phyloP scores from a whole-genome alignment of 768 basidiomycete genomes.

The Boletus patriciae region DNA sequence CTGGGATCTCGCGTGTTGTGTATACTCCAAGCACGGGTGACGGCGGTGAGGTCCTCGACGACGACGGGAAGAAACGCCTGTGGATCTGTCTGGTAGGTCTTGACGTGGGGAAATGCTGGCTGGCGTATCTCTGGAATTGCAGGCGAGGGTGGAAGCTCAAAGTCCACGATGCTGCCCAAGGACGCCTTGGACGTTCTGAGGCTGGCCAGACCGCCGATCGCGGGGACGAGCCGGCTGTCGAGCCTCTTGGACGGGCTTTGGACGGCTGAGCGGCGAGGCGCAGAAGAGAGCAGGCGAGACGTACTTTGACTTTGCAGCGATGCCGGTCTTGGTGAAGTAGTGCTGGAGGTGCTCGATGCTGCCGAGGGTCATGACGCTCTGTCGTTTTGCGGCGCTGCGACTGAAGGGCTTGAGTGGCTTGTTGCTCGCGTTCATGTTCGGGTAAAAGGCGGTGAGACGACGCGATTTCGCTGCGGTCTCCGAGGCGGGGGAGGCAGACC shows the following conservation, averaged over 20 bases:
- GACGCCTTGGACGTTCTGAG: conserved; percentile 41
- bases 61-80: conserved; percentile 76
- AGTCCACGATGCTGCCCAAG: conserved; percentile 44
- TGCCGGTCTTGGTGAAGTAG: conserved; percentile 88
- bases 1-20: conserved; percentile 26
- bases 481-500: conserved; percentile 28
- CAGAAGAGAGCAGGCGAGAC: conserved; percentile 24
- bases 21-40: conserved; percentile 65
- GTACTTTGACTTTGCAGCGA: conserved; percentile 70
- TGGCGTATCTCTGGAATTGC: conserved; percentile 46
- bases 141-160: conserved; percentile 74
- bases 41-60: conserved; percentile 66
- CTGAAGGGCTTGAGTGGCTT: conserved; percentile 85
- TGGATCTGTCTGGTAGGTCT: conserved; percentile 70
- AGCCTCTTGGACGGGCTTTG: conserved; percentile 48
- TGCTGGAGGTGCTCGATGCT: conserved; percentile 95
- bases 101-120: conserved; percentile 53
- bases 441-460: conserved; percentile 77
- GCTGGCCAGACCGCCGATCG: conserved; percentile 62
- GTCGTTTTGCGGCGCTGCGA: conserved; percentile 86
- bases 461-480: conserved; percentile 48
- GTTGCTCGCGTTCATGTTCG: conserved; percentile 65
- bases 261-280: conserved; percentile 8
- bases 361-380: conserved; percentile 92
- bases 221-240: conserved; percentile 68